These are phyloP conservation scores for Asterophora lycoperdoides DNA, from an alignment of 768 basidiomycete genomes.

Conservation along the genomic window DNA sequence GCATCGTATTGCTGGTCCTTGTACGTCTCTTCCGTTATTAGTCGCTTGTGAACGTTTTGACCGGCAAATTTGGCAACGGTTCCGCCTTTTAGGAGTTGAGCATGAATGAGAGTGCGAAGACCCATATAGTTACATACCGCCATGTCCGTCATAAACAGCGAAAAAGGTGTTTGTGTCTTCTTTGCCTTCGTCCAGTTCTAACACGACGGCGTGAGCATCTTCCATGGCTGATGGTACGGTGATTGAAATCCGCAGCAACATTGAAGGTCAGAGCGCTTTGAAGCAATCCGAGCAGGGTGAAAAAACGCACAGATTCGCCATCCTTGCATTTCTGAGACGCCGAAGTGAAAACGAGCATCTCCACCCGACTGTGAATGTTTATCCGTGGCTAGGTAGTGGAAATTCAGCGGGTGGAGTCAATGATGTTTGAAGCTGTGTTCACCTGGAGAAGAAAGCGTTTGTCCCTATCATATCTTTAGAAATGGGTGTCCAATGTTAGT, in stretches of 20 bases:
- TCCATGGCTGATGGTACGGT: slow-evolving; percentile 76
- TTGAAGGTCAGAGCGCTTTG: background rate
- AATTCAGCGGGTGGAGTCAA: slow-evolving; percentile 11
- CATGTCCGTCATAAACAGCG: slow-evolving; percentile 97
- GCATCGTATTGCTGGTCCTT: slow-evolving; percentile 62
- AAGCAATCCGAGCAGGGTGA: slow-evolving; percentile 2
- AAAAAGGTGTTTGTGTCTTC: slow-evolving; percentile 73
- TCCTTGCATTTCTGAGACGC: slow-evolving; percentile 96
- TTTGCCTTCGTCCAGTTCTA: slow-evolving; percentile 57
- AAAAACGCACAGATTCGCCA: slow-evolving; percentile 90
- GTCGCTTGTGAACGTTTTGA: slow-evolving; percentile 73
- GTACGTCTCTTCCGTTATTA: slow-evolving; percentile 71
- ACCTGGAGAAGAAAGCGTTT: slow-evolving; percentile 84
- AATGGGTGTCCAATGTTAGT: slow-evolving; percentile 9
- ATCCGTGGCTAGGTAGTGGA: slow-evolving; percentile 54
- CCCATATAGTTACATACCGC: slow-evolving; percentile 53
- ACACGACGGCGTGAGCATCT: slow-evolving; percentile 80
- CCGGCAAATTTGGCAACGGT: slow-evolving; percentile 88
- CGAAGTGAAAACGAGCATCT: slow-evolving; percentile 69
- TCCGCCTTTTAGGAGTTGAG: slow-evolving; percentile 47
- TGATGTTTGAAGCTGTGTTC: slow-evolving; percentile 22
- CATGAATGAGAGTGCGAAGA: slow-evolving; percentile 2
- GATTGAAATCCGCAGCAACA: background rate
- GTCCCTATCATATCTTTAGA: slow-evolving; percentile 51
- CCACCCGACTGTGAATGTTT: slow-evolving; percentile 75